phyloP scores from a whole-genome alignment of 2,329 filamentous ascomycete genomes.

The Pseudocercospora macadamiae region DNA sequence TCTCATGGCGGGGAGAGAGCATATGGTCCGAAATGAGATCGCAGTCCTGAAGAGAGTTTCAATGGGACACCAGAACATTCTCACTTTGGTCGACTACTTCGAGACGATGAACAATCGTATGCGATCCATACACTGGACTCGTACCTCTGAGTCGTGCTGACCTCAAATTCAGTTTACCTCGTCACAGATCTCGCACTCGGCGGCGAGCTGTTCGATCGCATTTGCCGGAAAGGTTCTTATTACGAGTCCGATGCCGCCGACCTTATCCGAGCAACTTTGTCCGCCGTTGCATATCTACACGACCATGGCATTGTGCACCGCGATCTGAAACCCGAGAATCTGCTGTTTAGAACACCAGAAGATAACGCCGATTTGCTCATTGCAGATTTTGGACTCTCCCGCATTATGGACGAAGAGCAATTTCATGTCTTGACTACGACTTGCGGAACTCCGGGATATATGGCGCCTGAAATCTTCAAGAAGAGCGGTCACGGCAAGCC shows the following conservation, averaged over 20 bases:
- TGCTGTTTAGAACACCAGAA: conserved; percentile 94
- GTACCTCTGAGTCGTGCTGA: conserved; percentile 7
- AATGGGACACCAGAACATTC: conserved; percentile 97
- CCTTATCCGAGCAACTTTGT: conserved; percentile 90
- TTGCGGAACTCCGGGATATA: conserved; percentile 96
- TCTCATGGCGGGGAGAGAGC: conserved; percentile 93
- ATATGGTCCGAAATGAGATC: conserved; percentile 99
- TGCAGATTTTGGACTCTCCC: conserved; percentile 91
- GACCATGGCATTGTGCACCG: conserved; percentile 98
- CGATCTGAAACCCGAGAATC: conserved; percentile 95
- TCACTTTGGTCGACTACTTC: conserved; percentile 98
- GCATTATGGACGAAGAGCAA: conserved; percentile 99
- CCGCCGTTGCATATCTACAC: conserved; percentile 97
- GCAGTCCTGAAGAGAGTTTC: conserved; percentile 97
- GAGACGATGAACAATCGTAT: conserved; percentile 97
- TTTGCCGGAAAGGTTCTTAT: conserved; percentile 97
- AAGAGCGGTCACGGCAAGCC: conserved; percentile 98
- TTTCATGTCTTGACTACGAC: conserved; percentile 98
- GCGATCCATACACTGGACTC: conserved; percentile 1
- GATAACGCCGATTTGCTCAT: conserved; percentile 97
- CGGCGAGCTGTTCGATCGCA: conserved; percentile 96
- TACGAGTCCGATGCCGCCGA: conserved; percentile 97
- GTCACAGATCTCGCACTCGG: conserved; percentile 96
- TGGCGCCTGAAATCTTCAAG: conserved; percentile 99
- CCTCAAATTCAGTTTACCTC: conserved; percentile 69